A percentile compares a stretch with the other conserved stretches of the same genome.
Evolutionary conservation across 1,139 yeast species (phyloP).

Genomic region (Geotrichum candidum): DNA sequence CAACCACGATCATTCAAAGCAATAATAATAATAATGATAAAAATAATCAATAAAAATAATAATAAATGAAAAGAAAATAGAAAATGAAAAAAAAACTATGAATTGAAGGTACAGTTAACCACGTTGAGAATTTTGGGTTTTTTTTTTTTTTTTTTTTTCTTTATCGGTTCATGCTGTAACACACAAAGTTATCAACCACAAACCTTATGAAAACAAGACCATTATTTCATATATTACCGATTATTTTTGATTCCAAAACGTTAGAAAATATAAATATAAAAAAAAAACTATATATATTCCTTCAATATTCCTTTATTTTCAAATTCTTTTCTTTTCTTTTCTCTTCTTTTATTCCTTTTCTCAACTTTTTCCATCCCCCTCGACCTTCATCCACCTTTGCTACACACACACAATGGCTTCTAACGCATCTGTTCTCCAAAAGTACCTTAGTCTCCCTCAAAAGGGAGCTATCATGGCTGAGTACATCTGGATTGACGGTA

Average conservation of each 20-base stretch:
- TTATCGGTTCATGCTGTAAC: not conserved
- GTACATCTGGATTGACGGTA: slow-evolving; percentile 95
- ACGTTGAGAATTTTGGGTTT: not conserved
- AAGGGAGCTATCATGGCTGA: slow-evolving; percentile 86
- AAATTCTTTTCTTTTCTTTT: not conserved
- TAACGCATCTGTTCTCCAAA: slow-evolving; percentile 47
- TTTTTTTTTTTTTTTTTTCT: not conserved
- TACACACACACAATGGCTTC: slow-evolving; percentile 18
- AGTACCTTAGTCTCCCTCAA: slow-evolving; percentile 80
- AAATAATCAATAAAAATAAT: too few species aligned
- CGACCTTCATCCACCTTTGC: too few species aligned
- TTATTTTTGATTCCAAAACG: not conserved
- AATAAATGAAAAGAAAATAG: too few species aligned
- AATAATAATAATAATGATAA: too few species aligned
- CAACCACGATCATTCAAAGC: too few species aligned
- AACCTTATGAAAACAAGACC: not conserved
- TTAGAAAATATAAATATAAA: too few species aligned
- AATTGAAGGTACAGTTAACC: not conserved
- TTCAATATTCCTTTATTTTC: not conserved
- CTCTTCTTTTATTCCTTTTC: not conserved
- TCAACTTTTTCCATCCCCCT: not conserved
- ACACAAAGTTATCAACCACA: not conserved
- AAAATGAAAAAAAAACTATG: not conserved
- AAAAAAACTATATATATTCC: not conserved
- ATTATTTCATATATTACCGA: not conserved